These are phyloP conservation scores for Nannochloropsis salina DNA, from an alignment of 108 stramenopile genomes.

Conservation along the genomic window DNA sequence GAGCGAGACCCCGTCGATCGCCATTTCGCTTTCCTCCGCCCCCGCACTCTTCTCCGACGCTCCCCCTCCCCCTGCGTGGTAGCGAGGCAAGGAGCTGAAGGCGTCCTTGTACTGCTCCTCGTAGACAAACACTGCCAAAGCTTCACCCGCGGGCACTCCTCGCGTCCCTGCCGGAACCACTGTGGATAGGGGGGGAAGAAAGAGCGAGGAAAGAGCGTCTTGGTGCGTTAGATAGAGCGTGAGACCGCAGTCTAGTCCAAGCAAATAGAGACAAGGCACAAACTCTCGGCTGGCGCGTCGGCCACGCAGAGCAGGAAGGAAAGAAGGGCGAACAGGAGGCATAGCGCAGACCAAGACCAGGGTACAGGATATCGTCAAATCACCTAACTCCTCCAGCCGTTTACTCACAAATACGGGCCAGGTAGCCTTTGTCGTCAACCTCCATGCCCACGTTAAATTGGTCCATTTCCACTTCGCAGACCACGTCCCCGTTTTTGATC, in stretches of 20 bases:
- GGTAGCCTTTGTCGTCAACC: slow-evolving; percentile 1
- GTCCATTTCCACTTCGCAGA: slow-evolving; percentile 14
- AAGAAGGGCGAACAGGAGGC: not conserved
- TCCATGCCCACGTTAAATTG: slow-evolving; percentile 15
- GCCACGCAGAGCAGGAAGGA: not conserved
- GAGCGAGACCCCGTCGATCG: not conserved
- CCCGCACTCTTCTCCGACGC: not conserved
- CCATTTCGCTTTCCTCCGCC: not conserved
- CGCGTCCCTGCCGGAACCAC: slow-evolving; percentile 6
- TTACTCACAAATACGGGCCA: not conserved
- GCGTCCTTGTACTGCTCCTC: not conserved
- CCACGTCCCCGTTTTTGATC: slow-evolving; percentile 15
- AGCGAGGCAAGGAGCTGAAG: not conserved
- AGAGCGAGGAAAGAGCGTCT: not conserved
- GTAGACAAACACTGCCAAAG: not conserved
- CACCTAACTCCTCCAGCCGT: not conserved
- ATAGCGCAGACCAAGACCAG: not conserved
- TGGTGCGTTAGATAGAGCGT: not conserved
- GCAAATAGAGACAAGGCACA: too few species aligned
- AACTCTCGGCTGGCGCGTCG: too few species aligned
- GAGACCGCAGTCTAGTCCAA: too few species aligned
- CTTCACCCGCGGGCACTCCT: not conserved
- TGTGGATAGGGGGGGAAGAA: not conserved
- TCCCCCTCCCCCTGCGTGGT: not conserved
- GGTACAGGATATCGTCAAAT: not conserved